Evolutionary conservation across 1,284 basidiomycete species (phyloP).

Genomic region (Hemileia vastatrix): DNA sequence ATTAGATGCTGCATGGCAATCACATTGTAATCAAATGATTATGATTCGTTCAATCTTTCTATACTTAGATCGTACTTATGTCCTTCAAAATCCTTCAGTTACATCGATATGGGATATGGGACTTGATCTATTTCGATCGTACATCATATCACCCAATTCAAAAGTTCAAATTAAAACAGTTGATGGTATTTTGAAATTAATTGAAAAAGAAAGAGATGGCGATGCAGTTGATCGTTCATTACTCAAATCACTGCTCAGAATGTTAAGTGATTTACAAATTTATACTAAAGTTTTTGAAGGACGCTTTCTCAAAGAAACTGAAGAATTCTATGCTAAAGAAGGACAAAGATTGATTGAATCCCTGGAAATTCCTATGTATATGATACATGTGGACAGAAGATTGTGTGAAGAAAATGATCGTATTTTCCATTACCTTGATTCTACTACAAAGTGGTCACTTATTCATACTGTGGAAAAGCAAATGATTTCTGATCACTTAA

Average conservation of each 20-base stretch:
- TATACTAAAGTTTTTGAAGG: constrained; percentile 2
- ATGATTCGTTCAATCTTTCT: constrained; percentile 8
- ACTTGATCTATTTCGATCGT: constrained; percentile 8
- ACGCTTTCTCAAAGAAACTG: constrained; percentile 6
- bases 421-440: not conserved
- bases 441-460: not conserved
- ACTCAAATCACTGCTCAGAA: constrained; percentile 6
- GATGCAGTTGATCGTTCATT: not conserved
- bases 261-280: no score
- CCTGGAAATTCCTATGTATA: not conserved
- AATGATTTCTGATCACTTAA: constrained; percentile 4
- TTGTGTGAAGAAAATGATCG: constrained; percentile 7
- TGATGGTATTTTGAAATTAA: constrained; percentile 7
- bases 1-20: not conserved
- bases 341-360: constrained; percentile 12
- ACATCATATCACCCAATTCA: no score
- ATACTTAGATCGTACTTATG: constrained; percentile 9
- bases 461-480: constrained; percentile 2
- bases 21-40: constrained; percentile 2
- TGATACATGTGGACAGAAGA: constrained; percentile 5
- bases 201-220: constrained; percentile 5
- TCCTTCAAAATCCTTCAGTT: not conserved
- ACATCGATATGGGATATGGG: constrained; percentile 9
- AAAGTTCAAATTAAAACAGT: no score
- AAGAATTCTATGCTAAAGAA: constrained; percentile 8